Evolutionary conservation across 306 rosid species (phyloP).

Genomic region (Fragaria ananassa): DNA sequence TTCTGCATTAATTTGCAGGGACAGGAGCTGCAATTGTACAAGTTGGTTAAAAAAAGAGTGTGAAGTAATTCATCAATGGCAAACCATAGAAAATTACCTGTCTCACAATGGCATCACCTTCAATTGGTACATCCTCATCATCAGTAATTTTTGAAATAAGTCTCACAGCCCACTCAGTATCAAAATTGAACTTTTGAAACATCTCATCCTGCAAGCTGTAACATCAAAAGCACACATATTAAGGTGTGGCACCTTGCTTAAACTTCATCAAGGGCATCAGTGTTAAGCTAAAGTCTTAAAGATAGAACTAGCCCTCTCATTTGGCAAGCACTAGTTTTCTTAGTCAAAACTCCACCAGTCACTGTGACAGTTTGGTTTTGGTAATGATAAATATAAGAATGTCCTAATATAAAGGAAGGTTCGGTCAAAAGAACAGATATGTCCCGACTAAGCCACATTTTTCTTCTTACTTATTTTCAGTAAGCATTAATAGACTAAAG

Average conservation of each 20-base stretch:
- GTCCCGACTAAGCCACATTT: not conserved
- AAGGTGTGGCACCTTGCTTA: constrained; percentile 6
- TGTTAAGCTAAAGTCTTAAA: not conserved
- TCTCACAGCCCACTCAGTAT: constrained; percentile 94
- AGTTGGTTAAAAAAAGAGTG: constrained; percentile 30
- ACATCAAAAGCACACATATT: constrained; percentile 32
- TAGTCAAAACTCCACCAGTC: not conserved
- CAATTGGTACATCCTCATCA: constrained; percentile 91
- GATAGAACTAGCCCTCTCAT: not conserved
- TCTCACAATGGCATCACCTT: constrained; percentile 75
- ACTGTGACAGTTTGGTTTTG: constrained; percentile 1
- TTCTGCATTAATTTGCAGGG: constrained; percentile 88
- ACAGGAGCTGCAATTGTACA: constrained; percentile 56
- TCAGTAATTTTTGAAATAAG: constrained; percentile 87
- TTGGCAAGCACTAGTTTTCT: not conserved
- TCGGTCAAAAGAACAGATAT: not conserved
- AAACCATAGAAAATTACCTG: constrained; percentile 60
- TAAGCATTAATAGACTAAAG: not conserved
- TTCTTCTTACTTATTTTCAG: not conserved
- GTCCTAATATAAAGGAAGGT: not conserved
- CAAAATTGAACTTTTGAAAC: constrained; percentile 94
- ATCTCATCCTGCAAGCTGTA: constrained; percentile 97
- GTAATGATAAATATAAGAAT: not conserved
- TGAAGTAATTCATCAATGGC: not conserved
- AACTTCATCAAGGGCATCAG: not conserved